phyloP scores from a whole-genome alignment of 148 eudicot species.

The Cornus suecica region DNA sequence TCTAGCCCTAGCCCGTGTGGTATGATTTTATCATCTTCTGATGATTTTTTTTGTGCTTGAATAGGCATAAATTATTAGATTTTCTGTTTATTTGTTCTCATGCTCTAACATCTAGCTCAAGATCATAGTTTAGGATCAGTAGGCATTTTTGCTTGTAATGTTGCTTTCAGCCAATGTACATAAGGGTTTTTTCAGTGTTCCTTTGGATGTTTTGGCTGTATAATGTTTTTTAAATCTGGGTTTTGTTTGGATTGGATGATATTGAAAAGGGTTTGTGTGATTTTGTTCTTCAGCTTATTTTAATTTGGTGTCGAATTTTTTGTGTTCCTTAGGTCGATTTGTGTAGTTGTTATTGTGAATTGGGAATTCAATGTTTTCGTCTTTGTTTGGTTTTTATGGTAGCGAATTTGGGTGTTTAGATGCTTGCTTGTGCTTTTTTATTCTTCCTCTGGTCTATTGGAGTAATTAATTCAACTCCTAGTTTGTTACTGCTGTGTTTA shows the following conservation, averaged over 20 bases:
- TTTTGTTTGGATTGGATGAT: too few relatives aligned
- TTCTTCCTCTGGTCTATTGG: too few relatives aligned
- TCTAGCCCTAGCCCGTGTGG: background rate
- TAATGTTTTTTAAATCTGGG: too few relatives aligned
- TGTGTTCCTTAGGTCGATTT: background rate
- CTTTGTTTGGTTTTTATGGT: background rate
- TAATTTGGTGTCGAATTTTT: background rate
- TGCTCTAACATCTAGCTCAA: slow-evolving; percentile 8
- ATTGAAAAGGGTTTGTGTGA: too few relatives aligned
- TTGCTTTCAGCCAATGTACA: background rate
- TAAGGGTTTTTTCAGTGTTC: too few relatives aligned
- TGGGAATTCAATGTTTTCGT: background rate
- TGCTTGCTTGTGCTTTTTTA: too few relatives aligned
- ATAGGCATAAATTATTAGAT: background rate
- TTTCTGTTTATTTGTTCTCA: background rate
- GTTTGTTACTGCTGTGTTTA: background rate
- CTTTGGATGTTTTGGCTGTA: too few relatives aligned
- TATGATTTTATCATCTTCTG: background rate
- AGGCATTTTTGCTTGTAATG: slow-evolving; percentile 1
- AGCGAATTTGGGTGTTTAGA: background rate
- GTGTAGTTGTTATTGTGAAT: background rate
- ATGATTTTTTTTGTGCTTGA: background rate
- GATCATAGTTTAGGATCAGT: slow-evolving; percentile 6
- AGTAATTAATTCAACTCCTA: background rate
- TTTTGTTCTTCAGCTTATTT: too few relatives aligned